Percentiles rank a stretch among this genome's conserved stretches.
Conservation (phyloP, 1,284 basidiomycete genomes). For the Leccinum fallax region DNA sequence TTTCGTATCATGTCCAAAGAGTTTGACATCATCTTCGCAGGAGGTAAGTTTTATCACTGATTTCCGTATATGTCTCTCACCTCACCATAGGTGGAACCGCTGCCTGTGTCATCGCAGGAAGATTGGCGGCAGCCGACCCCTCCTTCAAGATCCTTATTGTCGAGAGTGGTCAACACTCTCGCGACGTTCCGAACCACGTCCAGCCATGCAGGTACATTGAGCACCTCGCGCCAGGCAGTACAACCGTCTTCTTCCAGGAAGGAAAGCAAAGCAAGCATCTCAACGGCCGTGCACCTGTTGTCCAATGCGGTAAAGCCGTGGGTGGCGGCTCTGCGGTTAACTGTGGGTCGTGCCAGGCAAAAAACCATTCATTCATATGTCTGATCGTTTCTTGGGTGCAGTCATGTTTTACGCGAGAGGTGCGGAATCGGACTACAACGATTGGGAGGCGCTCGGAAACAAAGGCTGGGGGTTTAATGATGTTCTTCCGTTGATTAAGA, state of each 20-base stretch:
- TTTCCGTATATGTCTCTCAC: neutral
- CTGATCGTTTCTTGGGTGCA: slow-evolving; percentile 21
- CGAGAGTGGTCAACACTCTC: slow-evolving; percentile 24
- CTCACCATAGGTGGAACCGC: slow-evolving; percentile 24
- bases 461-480: slow-evolving; percentile 52
- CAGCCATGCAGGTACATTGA: slow-evolving; percentile 51
- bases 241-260: slow-evolving; percentile 45
- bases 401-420: slow-evolving; percentile 58
- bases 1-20: neutral
- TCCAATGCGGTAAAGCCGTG: slow-evolving; percentile 49
- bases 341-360: slow-evolving; percentile 40
- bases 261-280: slow-evolving; percentile 46
- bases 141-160: slow-evolving; percentile 44
- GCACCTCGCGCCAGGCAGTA: slow-evolving; percentile 42
- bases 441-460: slow-evolving; percentile 54
- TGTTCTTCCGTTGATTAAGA: slow-evolving; percentile 53
- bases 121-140: slow-evolving; percentile 37
- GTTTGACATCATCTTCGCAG: slow-evolving; percentile 1
- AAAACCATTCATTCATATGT: neutral
- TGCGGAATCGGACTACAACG: slow-evolving; percentile 58
- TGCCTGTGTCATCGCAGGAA: neutral
- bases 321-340: slow-evolving; percentile 63
- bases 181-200: slow-evolving; percentile 44
- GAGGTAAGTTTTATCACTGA: neutral
- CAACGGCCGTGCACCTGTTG: slow-evolving; percentile 44